phyloP scores from a whole-genome alignment of 495 filamentous ascomycete species.

The Oleoguttula mirabilis region DNA sequence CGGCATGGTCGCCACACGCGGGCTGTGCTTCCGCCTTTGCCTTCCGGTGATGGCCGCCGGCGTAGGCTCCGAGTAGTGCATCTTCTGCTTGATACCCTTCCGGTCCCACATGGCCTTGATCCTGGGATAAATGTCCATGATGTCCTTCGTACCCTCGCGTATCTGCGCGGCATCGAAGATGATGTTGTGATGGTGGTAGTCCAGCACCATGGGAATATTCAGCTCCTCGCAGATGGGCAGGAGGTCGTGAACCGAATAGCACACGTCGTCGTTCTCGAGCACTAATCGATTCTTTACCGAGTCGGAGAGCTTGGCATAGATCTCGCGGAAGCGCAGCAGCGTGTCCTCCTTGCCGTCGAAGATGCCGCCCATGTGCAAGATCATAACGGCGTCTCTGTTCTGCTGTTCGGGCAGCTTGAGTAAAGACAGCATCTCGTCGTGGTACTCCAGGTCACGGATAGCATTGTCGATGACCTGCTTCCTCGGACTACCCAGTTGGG shows the following conservation, averaged over 20 bases:
- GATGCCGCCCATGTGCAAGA: slow-evolving; percentile 85
- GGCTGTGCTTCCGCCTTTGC: slow-evolving; percentile 72
- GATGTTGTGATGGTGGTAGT: slow-evolving; percentile 95
- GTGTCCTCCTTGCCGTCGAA: slow-evolving; percentile 83
- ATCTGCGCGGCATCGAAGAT: slow-evolving; percentile 59
- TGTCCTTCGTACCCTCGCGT: slow-evolving; percentile 77
- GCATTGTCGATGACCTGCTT: slow-evolving; percentile 61
- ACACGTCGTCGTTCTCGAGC: slow-evolving; percentile 88
- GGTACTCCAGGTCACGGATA: slow-evolving; percentile 76
- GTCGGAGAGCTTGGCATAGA: slow-evolving; percentile 53
- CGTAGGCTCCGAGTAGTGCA: slow-evolving; percentile 85
- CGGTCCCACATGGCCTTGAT: slow-evolving; percentile 78
- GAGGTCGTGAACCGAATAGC: slow-evolving; percentile 82
- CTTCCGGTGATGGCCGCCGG: slow-evolving; percentile 60
- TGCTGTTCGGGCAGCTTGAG: slow-evolving; percentile 68
- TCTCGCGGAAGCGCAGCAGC: slow-evolving; percentile 66
- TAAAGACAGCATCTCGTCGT: slow-evolving; percentile 71
- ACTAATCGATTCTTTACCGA: slow-evolving; percentile 72
- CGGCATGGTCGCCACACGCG: slow-evolving; percentile 63
- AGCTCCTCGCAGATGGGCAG: slow-evolving; percentile 86
- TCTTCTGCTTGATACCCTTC: slow-evolving; percentile 84
- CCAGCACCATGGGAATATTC: slow-evolving; percentile 83
- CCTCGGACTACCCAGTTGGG: slow-evolving; percentile 73
- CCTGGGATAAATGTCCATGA: slow-evolving; percentile 54
- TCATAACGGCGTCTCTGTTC: slow-evolving; percentile 84